These are phyloP conservation scores for Geum urbanum DNA, from an alignment of 306 rosid genomes.

Conservation along the genomic window DNA sequence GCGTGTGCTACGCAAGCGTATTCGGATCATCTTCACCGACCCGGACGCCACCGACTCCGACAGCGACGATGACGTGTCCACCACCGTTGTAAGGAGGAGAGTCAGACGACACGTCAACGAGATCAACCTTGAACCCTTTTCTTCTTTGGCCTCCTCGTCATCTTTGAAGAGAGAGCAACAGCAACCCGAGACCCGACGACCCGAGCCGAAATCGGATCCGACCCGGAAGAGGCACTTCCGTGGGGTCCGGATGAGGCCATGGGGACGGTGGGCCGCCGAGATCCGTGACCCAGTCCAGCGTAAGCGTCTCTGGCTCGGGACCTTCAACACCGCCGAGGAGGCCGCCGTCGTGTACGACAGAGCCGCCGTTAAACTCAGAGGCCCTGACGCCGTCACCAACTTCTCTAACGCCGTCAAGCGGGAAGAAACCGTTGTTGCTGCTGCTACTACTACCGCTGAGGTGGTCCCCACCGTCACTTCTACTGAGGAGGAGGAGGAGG, in stretches of 20 bases:
- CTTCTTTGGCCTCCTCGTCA: neutral
- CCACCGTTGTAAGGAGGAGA: slow-evolving; percentile 1
- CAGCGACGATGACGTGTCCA: slow-evolving; percentile 34
- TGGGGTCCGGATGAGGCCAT: slow-evolving; percentile 79
- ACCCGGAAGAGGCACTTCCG: slow-evolving; percentile 34
- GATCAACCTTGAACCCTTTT: slow-evolving; percentile 28
- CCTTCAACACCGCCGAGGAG: slow-evolving; percentile 77
- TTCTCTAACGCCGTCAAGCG: slow-evolving; percentile 32
- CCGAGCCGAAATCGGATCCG: neutral
- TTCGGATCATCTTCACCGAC: slow-evolving; percentile 70
- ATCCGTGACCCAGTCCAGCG: slow-evolving; percentile 63
- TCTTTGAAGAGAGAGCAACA: slow-evolving; percentile 1
- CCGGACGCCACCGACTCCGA: slow-evolving; percentile 76
- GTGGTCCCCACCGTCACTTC: neutral
- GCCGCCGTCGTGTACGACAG: slow-evolving; percentile 69
- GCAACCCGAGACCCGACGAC: slow-evolving; percentile 17
- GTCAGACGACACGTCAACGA: slow-evolving; percentile 41
- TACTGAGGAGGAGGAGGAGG: neutral
- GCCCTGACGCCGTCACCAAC: slow-evolving; percentile 60
- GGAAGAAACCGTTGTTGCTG: neutral
- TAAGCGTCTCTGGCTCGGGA: slow-evolving; percentile 79
- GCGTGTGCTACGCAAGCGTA: slow-evolving; percentile 28
- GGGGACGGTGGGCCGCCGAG: slow-evolving; percentile 91
- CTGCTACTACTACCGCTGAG: too few relatives aligned
- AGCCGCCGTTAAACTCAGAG: slow-evolving; percentile 62